These are phyloP conservation scores for Glarea lozoyensis DNA, from an alignment of 495 filamentous ascomycete species.

Conservation along the genomic window DNA sequence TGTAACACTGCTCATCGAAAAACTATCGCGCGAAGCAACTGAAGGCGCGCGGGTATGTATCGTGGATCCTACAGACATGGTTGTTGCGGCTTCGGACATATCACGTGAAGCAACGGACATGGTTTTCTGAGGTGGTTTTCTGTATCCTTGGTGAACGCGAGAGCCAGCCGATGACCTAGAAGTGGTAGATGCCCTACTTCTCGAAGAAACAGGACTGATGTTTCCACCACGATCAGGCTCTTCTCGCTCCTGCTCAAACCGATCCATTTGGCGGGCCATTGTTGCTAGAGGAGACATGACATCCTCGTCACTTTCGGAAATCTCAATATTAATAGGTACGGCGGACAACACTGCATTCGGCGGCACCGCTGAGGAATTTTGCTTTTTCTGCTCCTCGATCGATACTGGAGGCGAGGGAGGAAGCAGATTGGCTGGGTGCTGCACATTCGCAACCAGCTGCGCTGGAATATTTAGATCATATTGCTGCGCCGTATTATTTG, in stretches of 20 bases:
- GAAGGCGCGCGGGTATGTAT: conserved; percentile 30
- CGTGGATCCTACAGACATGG: conserved; percentile 55
- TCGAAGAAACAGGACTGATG: conserved; percentile 52
- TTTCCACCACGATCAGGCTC: conserved; percentile 48
- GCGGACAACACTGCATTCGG: conserved; percentile 29
- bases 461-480: conserved; percentile 79
- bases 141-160: too few relatives aligned
- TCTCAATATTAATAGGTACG: conserved; percentile 43
- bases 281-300: conserved; percentile 57
- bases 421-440: conserved; percentile 66
- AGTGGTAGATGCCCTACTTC: conserved; percentile 56
- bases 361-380: conserved; percentile 31
- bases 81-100: conserved; percentile 44
- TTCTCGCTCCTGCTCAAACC: conserved; percentile 40
- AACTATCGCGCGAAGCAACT: conserved; percentile 40
- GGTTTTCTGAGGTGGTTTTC: conserved; percentile 30
- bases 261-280: conserved; percentile 52
- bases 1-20: conserved; percentile 42
- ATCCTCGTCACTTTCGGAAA: conserved; percentile 59
- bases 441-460: conserved; percentile 70
- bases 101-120: conserved; percentile 39
- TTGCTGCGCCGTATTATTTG: conserved; percentile 84
- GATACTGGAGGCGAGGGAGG: conserved; percentile 72
- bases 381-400: conserved; percentile 51
- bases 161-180: conserved; percentile 43